Evolutionary conservation across 2,329 filamentous ascomycete species (phyloP).

Genomic region (Sporothrix brunneoviolacea): DNA sequence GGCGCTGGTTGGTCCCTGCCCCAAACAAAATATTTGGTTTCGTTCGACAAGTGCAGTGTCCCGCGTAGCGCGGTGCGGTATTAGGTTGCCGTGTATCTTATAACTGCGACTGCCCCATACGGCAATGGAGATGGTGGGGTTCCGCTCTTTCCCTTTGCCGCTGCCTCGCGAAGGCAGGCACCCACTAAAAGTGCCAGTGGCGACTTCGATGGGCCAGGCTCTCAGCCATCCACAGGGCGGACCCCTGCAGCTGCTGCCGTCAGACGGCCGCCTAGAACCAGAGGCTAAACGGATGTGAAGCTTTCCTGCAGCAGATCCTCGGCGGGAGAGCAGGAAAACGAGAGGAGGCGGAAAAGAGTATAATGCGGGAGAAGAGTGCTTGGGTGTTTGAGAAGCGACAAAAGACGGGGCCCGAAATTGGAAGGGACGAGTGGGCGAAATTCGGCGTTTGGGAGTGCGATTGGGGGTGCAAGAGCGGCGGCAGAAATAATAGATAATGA

Average conservation of each 20-base stretch:
- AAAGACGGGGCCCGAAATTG: not conserved
- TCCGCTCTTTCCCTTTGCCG: not conserved
- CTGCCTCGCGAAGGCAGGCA: constrained; percentile 6
- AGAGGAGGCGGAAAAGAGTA: not conserved
- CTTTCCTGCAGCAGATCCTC: constrained; percentile 6
- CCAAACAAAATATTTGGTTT: not conserved
- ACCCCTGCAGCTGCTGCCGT: constrained; percentile 6
- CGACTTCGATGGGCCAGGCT: not conserved
- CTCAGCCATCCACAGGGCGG: not conserved
- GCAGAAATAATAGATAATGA: no score
- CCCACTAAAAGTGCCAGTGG: constrained; percentile 5
- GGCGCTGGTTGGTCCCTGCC: constrained; percentile 9
- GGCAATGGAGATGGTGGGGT: not conserved
- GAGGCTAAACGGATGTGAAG: constrained; percentile 9
- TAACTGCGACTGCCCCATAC: not conserved
- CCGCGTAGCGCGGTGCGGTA: no score
- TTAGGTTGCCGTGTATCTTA: constrained; percentile 2
- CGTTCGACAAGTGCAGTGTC: not conserved
- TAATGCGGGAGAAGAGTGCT: not conserved
- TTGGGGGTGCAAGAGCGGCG: no score
- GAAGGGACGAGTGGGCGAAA: not conserved
- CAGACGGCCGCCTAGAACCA: constrained; percentile 11
- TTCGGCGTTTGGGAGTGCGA: no score
- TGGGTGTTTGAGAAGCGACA: not conserved
- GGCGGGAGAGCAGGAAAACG: not conserved